A percentile compares a stretch with the other conserved stretches of the same genome.
These are phyloP conservation scores for Exophiala phaeomuriformis DNA, from an alignment of 2,329 filamentous ascomycete genomes.

Conservation along the genomic window DNA sequence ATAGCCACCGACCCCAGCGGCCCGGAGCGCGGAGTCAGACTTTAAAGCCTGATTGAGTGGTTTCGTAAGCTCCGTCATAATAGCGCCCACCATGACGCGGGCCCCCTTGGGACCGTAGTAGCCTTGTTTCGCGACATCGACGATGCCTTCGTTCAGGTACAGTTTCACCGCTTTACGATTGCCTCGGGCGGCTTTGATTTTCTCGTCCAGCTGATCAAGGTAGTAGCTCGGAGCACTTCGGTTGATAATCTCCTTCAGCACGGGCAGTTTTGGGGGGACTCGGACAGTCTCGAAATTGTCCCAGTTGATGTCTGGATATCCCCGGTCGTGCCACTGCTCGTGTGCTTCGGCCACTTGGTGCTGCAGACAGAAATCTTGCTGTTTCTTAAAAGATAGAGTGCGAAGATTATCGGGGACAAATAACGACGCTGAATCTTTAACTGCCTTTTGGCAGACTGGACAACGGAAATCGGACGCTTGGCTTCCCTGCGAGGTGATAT, in stretches of 20 bases:
- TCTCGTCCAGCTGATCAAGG: conserved; percentile 46
- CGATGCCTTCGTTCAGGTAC: conserved; percentile 34
- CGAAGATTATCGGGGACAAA: conserved; percentile 18
- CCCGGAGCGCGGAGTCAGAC: conserved; percentile 58
- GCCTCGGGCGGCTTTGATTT: conserved; percentile 18
- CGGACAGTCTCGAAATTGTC: conserved; percentile 52
- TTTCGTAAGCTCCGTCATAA: conserved; percentile 35
- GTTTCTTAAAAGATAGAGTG: conserved; percentile 19
- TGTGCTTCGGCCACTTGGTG: conserved; percentile 22
- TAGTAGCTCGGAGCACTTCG: conserved; percentile 54
- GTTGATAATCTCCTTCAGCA: conserved; percentile 54
- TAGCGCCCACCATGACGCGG: conserved; percentile 53
- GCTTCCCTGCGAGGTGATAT: not conserved
- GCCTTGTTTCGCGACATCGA: conserved; percentile 59
- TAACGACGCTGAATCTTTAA: conserved; percentile 5
- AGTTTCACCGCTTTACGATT: conserved; percentile 41
- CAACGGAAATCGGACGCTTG: conserved; percentile 2
- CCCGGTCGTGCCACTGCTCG: conserved; percentile 42
- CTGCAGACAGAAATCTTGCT: conserved; percentile 23
- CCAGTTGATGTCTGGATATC: conserved; percentile 71
- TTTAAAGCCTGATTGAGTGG: conserved; percentile 55
- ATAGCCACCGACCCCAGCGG: conserved; percentile 59
- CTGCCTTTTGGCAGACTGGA: conserved; percentile 9
- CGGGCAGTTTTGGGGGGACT: conserved; percentile 42
- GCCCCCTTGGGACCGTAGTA: conserved; percentile 77